phyloP scores from a whole-genome alignment of 2,329 filamentous ascomycete species.

The Aspergillus sp. region DNA sequence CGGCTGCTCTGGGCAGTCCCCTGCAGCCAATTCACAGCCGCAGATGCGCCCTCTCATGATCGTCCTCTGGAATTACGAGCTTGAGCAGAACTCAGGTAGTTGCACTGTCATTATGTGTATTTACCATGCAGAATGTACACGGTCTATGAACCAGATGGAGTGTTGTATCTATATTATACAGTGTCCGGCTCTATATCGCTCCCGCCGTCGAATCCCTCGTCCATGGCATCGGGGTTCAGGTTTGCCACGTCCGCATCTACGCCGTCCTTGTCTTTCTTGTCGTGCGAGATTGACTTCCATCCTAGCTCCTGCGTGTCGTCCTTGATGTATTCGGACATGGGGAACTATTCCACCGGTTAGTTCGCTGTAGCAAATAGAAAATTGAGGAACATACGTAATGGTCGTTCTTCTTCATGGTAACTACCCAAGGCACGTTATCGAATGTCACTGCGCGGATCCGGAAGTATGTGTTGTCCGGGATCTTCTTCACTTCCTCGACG shows the following conservation, averaged over 20 bases:
- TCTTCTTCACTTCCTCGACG: constrained; percentile 76
- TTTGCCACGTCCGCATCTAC: constrained; percentile 40
- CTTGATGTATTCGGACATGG: constrained; percentile 65
- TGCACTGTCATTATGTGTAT: background rate
- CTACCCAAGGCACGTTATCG: constrained; percentile 98
- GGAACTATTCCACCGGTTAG: constrained; percentile 48
- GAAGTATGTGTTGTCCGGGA: constrained; percentile 98
- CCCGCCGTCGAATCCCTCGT: constrained; percentile 39
- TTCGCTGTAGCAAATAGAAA: background rate
- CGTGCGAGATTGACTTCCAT: constrained; percentile 59
- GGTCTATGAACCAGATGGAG: background rate
- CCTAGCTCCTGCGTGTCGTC: constrained; percentile 52
- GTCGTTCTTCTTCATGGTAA: constrained; percentile 99
- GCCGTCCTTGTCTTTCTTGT: constrained; percentile 40
- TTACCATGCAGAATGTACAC: background rate
- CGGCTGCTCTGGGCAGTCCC: too few species aligned
- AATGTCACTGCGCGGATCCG: constrained; percentile 96
- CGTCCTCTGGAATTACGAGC: background rate
- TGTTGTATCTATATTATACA: constrained; percentile 4
- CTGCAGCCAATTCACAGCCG: too few species aligned
- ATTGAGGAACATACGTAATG: constrained; percentile 64
- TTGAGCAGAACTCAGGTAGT: background rate
- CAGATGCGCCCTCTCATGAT: too few species aligned
- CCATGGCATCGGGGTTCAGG: constrained; percentile 49
- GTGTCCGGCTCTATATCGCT: constrained; percentile 42